phyloP scores from a whole-genome alignment of 2,329 filamentous ascomycete species.

The Elsinoe arachidis region DNA sequence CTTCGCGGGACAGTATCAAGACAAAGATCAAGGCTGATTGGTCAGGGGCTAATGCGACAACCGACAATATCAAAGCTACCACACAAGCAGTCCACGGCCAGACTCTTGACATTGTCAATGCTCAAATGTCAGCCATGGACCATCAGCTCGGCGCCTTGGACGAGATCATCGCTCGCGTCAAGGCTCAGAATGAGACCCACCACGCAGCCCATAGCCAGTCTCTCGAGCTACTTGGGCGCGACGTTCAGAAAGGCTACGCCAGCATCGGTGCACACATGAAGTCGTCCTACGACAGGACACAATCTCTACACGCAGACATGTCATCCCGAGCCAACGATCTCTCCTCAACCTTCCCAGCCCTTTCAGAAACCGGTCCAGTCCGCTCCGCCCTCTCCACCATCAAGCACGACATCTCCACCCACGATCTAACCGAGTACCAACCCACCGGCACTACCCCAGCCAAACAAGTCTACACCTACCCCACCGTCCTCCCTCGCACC shows the following conservation, averaged over 20 bases:
- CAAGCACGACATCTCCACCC: conserved; percentile 56
- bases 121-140: conserved; percentile 78
- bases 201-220: conserved; percentile 61
- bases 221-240: conserved; percentile 55
- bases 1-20: conserved; percentile 70
- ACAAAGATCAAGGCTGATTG: conserved; percentile 78
- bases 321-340: conserved; percentile 46
- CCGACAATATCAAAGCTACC: conserved; percentile 71
- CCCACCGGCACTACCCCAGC: conserved; percentile 80
- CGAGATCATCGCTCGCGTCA: conserved; percentile 77
- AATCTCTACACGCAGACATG: conserved; percentile 55
- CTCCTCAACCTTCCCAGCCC: conserved; percentile 51
- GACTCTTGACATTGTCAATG: conserved; percentile 80
- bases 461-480: conserved; percentile 73
- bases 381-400: conserved; percentile 64
- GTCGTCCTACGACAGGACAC: conserved; percentile 58
- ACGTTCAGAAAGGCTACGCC: conserved; percentile 64
- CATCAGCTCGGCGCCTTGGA: conserved; percentile 85
- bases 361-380: conserved; percentile 48
- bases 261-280: conserved; percentile 63
- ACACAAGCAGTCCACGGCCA: conserved; percentile 84
- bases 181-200: conserved; percentile 69
- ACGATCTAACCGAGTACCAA: conserved; percentile 66
- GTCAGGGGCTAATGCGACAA: conserved; percentile 68
- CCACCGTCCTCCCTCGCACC: conserved; percentile 69